A percentile compares a stretch with the other conserved stretches of the same genome.
phyloP scores from a whole-genome alignment of 345 rosid species.

The Murraya koenigii region DNA sequence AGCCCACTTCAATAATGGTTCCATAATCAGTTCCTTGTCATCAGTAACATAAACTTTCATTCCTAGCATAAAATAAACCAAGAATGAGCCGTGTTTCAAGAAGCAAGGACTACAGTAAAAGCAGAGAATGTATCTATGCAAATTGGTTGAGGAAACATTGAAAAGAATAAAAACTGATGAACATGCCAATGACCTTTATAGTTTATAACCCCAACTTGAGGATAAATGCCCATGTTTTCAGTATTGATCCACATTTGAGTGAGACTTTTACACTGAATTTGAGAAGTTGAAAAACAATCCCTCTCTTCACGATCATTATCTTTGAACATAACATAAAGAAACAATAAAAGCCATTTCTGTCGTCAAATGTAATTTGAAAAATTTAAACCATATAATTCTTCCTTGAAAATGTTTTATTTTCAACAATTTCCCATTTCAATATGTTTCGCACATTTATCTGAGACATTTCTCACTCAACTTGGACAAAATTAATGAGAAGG shows the following conservation, averaged over 20 bases:
- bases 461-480: background rate
- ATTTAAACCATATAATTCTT: background rate
- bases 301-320: background rate
- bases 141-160: background rate
- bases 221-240: background rate
- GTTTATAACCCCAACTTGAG: background rate
- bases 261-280: background rate
- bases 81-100: background rate
- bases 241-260: background rate
- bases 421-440: too few relatives aligned
- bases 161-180: background rate
- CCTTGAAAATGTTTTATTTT: background rate
- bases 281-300: background rate
- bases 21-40: conserved; percentile 96
- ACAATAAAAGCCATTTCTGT: background rate
- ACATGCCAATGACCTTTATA: background rate
- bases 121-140: background rate
- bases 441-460: too few relatives aligned
- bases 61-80: conserved; percentile 41
- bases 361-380: background rate
- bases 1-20: conserved; percentile 83
- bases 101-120: background rate
- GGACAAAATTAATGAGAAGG: background rate
- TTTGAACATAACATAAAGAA: background rate
- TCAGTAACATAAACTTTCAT: conserved; percentile 89